Evolutionary conservation across 1,139 yeast genomes (phyloP).

Genomic region (Kazachstania sp.): DNA sequence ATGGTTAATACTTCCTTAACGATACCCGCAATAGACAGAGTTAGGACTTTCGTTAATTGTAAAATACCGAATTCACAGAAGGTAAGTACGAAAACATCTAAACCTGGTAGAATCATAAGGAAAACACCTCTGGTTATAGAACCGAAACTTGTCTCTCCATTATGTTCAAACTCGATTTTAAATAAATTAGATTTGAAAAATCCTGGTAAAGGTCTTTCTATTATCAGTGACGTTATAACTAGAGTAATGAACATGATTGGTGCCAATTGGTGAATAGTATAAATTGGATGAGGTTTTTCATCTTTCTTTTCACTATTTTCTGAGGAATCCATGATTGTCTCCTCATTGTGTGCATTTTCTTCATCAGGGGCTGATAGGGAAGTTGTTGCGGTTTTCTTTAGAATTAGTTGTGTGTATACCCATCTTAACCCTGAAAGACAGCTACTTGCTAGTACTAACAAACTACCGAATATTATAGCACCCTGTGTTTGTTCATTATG

Average conservation of each 20-base stretch:
- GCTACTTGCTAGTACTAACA: constrained; percentile 68
- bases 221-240: constrained; percentile 35
- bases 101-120: constrained; percentile 69
- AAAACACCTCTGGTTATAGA: constrained; percentile 38
- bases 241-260: constrained; percentile 72
- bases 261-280: constrained; percentile 73
- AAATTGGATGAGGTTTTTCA: constrained; percentile 53
- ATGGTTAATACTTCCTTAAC: constrained; percentile 86
- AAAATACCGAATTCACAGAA: constrained; percentile 78
- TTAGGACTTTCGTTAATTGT: constrained; percentile 74
- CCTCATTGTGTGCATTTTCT: neutral
- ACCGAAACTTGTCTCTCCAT: constrained; percentile 21
- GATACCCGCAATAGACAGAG: constrained; percentile 84
- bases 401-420: constrained; percentile 82
- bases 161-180: constrained; percentile 8
- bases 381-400: constrained; percentile 25
- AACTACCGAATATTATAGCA: constrained; percentile 45
- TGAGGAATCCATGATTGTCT: neutral
- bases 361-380: neutral
- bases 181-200: constrained; percentile 21
- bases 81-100: constrained; percentile 84
- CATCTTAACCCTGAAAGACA: constrained; percentile 85
- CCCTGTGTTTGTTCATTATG: constrained; percentile 13
- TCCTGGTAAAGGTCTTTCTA: constrained; percentile 27
- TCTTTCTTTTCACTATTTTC: neutral